Evolutionary conservation across 176 grass and related monocot genomes (phyloP), one percentile per base, ranked within the genome.

Genomic region (Hsuehochloa calcarea): DNA sequence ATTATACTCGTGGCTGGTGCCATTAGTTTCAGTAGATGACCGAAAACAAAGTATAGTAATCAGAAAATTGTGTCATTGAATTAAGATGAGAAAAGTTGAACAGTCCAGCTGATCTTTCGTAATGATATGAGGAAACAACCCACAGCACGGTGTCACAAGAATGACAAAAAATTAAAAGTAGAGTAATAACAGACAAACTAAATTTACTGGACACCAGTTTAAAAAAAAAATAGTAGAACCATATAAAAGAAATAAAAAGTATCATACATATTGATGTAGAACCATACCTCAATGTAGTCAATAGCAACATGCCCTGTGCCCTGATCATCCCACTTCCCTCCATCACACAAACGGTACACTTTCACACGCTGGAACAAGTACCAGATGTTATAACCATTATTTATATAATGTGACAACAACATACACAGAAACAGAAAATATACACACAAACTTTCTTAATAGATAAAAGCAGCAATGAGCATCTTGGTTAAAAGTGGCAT

Each of bases 241-340:
- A 71, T 64, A 54, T 55, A 81, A 12, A 86, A 81, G 37, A 80
- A 46, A 64, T 46, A 41, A 75, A 44, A 82, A 38, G 15, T 31
- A 58, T 10, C 50, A 82, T 26, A 23, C 5, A 66, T 84, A 78
- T 4, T 29, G 15, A 64, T 26, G 26, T 49, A 82, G 31, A 58
- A 52, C 27, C 50, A 58, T 86, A 97, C 95, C 92, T 97, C 92
- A 60, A 91, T 60, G 69, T 95, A 95, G 61, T 97, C 95, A 78
- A 97, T 86, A 82, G 84, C 83, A 83, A 97, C 92, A 68, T 97
- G 92, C 20, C 95, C 95, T 79, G 95, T 97, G 87, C 95, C 95
- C 87, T 88, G 90, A 88, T 97, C 95, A 71, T 97, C 95, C 95
- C 95, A 97, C 74, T 97, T 97, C 40, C 92, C 95, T 78, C 88